Evolutionary conservation across 208 protist genomes (phyloP), one percentile per base, ranked within the genome.

Genomic region (Naegleria lovaniensis): DNA sequence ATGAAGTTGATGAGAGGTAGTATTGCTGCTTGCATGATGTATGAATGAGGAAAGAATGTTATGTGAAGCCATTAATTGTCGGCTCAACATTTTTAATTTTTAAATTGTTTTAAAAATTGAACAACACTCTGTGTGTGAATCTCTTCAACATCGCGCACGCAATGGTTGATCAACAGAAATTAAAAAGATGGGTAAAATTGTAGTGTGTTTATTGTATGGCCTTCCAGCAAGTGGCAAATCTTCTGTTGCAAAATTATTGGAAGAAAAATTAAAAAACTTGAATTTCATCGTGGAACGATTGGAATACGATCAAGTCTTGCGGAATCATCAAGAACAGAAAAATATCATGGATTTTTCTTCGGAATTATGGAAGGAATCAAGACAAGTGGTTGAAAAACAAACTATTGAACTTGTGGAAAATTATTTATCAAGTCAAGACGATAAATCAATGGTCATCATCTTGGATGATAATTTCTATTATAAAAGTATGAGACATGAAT

Each of bases 391-490:
- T 67, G 11, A 67, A 29, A 67, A 67, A 67, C 55, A 67, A 67
- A 67, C 55, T 1, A 67, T 67, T 67, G 22, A 67, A 67, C 11
- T 29, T 0, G 22, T 67, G 4, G 22, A 67, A 29, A 29, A 67
- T 29, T 67, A 67, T 67, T 15, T 67, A 67, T 67, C 19, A 67
- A 67, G 55, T 29, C 19, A 29, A 29, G 67, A 79, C n/a, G 67
- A n/a, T 15, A 79, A 79, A 79, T 0, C 58, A 29, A 3, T n/a
- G 13, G 25, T 75, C 13, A 79, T 79, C 25, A 79, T 79, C 36
- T 79, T 79, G 29, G 67, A 79, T 36, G 67, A 79, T 79, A 79
- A 79, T 79, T 79, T 79, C 9, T 79, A 79, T 36, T 79, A 79
- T 36, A 79, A 79, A 79, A 36, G 29, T 9, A 79, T 79, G 67